Evolutionary conservation across 179 eudicot species (phyloP).

Genomic region (Spergularia azorica): DNA sequence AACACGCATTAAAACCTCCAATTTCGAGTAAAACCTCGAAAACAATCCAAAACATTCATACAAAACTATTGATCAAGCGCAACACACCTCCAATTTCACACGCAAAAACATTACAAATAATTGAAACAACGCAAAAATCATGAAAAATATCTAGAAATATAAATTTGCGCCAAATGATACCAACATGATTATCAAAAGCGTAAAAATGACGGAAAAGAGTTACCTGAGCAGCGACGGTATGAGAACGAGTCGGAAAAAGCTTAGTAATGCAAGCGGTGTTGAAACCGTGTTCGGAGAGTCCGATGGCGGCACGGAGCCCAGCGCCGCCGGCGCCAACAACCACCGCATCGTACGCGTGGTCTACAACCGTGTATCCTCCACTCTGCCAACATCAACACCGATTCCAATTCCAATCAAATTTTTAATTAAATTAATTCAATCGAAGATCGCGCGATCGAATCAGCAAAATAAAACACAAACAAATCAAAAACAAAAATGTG

Average conservation of each 20-base stretch:
- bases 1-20: neutral
- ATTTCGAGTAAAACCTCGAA: too few species aligned
- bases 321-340: constrained; percentile 99
- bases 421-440: neutral
- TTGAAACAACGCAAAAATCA: too few species aligned
- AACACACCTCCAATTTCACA: neutral
- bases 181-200: neutral
- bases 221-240: constrained; percentile 99
- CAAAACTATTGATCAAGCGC: neutral
- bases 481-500: neutral
- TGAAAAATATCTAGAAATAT: too few species aligned
- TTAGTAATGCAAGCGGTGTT: constrained; percentile 98
- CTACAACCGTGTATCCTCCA: constrained; percentile 77
- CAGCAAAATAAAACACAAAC: neutral
- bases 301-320: constrained; percentile 95
- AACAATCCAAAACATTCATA: neutral
- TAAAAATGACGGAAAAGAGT: neutral
- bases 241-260: constrained; percentile 98
- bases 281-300: constrained; percentile 96
- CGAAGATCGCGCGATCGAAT: constrained; percentile 13
- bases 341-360: constrained; percentile 96
- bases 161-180: too few species aligned
- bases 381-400: constrained; percentile 35
- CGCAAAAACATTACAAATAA: neutral
- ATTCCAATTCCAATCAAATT: neutral